Base-by-base conservation (phyloP, 768 basidiomycete species). In the Epithele typhae region DNA sequence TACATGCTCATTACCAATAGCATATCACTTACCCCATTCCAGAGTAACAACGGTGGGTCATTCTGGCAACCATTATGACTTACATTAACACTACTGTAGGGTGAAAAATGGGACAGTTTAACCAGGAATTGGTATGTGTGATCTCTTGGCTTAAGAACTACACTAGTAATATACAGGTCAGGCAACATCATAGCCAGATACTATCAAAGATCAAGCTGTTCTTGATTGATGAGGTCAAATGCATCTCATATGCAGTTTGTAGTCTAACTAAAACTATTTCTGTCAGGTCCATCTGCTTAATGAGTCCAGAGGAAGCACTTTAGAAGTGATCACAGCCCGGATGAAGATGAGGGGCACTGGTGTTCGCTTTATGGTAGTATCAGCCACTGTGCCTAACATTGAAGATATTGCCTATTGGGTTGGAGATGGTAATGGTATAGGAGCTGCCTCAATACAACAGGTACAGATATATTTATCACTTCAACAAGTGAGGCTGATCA, bases 91-190 rank as follows among this genome's bases (percentile, higher is more conserved):
- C 10, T 17, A 14, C 12, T 17, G 25, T 55, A 92, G 87, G 90
- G 88, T 2, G 95, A 99, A 67, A 99, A 99, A 66, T 94, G 92
- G 87, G 95, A 98, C 56, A 87, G 89, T 40, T 66, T 99, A 46
- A 97, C 94, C 5, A 75, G 95, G 36, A 87, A 82, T 57, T 94
- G 87, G 91, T 88, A 32, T 19, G 66, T 45, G n/a, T n/a, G 9
- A 19, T 9, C 35, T 36, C 8, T 14, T n/a, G 17, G 35, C 35
- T n/a, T 6, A 7, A 38, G 36, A 27, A 24, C 25, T 23, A 14
- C 39, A 12, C 43, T 46, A 21, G 23, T 5, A 17, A 4, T 36
- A 17, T 41, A 39, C 43, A 6, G 17, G 5, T 24, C 30, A 84
- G 84, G 81, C 65, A 68, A 43, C 79, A 80, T 43, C 79, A 90